Conservation (phyloP, 2,329 filamentous ascomycete genomes). For the Aspergillus calidoustus region DNA sequence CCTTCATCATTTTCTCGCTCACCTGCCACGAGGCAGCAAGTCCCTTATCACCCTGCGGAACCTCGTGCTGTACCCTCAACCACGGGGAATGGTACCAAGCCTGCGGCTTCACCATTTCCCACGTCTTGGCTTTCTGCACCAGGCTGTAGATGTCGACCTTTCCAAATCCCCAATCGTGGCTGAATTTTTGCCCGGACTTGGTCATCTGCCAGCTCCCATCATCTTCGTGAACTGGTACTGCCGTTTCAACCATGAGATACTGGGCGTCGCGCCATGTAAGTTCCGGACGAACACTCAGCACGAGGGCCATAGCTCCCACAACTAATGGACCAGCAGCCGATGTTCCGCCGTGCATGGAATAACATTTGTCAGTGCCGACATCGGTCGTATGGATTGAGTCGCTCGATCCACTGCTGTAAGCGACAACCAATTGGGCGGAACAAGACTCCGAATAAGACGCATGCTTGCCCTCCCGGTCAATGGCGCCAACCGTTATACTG, state of each 20-base stretch:
- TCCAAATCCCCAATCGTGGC: slow-evolving; percentile 93
- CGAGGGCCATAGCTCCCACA: slow-evolving; percentile 88
- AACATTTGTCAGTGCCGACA: slow-evolving; percentile 81
- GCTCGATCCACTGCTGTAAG: slow-evolving; percentile 88
- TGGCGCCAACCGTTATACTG: slow-evolving; percentile 93
- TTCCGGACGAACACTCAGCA: slow-evolving; percentile 81
- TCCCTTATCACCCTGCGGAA: slow-evolving; percentile 83
- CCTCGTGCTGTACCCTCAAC: slow-evolving; percentile 82
- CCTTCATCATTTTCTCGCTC: slow-evolving; percentile 76
- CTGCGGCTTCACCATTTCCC: slow-evolving; percentile 90
- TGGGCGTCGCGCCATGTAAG: slow-evolving; percentile 94
- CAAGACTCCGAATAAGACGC: slow-evolving; percentile 97
- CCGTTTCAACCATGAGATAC: slow-evolving; percentile 83
- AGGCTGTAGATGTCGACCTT: slow-evolving; percentile 88
- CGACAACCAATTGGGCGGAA: slow-evolving; percentile 92
- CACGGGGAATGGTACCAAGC: slow-evolving; percentile 94
- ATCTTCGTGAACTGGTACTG: slow-evolving; percentile 76
- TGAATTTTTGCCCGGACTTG: slow-evolving; percentile 80
- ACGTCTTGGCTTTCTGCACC: slow-evolving; percentile 83
- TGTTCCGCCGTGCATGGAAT: slow-evolving; percentile 84
- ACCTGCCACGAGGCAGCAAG: slow-evolving; percentile 81
- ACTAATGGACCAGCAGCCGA: slow-evolving; percentile 93
- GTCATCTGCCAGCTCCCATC: slow-evolving; percentile 81
- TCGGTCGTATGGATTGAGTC: slow-evolving; percentile 97
- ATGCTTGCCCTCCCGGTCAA: slow-evolving; percentile 84